A percentile compares a stretch with the other conserved stretches of the same genome.
These are phyloP conservation scores for Lichtheimia ornata DNA, from an alignment of 371 early-diverging fungal genomes.

Conservation along the genomic window DNA sequence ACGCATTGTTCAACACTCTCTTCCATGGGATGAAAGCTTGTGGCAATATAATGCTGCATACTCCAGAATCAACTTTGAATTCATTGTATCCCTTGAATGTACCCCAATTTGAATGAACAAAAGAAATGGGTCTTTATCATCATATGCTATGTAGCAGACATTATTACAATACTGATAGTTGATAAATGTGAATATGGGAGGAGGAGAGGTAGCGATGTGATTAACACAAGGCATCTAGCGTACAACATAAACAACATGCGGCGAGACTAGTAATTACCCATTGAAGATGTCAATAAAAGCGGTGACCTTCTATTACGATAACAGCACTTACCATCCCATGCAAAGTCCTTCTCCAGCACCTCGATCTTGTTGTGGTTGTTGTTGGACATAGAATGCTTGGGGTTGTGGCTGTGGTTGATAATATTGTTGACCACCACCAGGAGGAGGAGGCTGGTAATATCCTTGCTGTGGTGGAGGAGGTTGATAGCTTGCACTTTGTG, in stretches of 20 bases:
- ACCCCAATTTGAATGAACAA: too few species aligned
- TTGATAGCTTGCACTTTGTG: conserved; percentile 16
- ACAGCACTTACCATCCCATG: conserved; percentile 36
- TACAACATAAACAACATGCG: conserved; percentile 46
- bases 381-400: conserved; percentile 16
- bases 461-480: conserved; percentile 18
- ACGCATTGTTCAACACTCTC: too few species aligned
- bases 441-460: not conserved
- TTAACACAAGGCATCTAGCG: conserved; percentile 35
- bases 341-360: conserved; percentile 32
- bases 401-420: conserved; percentile 14
- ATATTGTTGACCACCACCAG: conserved; percentile 9
- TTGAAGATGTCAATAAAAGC: too few species aligned
- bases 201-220: not conserved
- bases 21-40: too few species aligned
- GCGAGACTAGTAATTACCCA: conserved; percentile 24
- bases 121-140: too few species aligned
- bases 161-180: too few species aligned
- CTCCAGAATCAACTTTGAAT: too few species aligned
- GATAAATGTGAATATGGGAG: not conserved
- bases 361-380: conserved; percentile 15
- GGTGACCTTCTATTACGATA: too few species aligned
- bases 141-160: too few species aligned
- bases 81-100: too few species aligned
- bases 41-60: too few species aligned